These are phyloP conservation scores for Pleodorina starrii DNA, from an alignment of 139 green algal species.

Conservation along the genomic window DNA sequence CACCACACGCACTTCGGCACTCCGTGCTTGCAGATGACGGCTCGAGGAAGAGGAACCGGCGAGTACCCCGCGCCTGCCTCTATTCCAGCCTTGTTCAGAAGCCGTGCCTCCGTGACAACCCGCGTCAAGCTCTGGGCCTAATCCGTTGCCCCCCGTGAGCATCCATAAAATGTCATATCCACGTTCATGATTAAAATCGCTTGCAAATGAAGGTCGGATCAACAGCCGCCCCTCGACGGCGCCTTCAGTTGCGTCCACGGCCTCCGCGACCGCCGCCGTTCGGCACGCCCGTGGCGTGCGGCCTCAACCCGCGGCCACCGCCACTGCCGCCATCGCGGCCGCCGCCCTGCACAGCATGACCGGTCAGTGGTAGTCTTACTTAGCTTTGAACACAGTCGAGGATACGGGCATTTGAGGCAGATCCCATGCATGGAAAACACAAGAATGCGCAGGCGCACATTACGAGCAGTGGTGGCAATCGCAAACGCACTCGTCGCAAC, in stretches of 20 bases:
- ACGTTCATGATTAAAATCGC: too few species aligned
- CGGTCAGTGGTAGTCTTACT: too few species aligned
- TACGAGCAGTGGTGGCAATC: background rate
- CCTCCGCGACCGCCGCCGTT: conserved; percentile 16
- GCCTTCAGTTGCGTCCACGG: conserved; percentile 7
- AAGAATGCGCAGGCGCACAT: too few species aligned
- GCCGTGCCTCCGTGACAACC: too few species aligned
- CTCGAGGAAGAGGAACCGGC: too few species aligned
- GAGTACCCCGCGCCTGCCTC: too few species aligned
- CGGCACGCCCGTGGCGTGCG: conserved; percentile 30
- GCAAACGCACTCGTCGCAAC: too few species aligned
- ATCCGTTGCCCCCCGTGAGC: too few species aligned
- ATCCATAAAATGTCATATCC: background rate
- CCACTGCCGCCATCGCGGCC: conserved; percentile 25
- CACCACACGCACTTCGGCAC: too few species aligned
- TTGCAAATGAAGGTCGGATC: background rate
- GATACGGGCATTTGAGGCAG: background rate
- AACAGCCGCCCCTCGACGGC: background rate
- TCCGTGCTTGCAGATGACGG: too few species aligned
- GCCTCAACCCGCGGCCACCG: conserved; percentile 37
- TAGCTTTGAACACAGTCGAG: background rate
- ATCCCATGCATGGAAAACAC: background rate
- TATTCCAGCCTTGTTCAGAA: too few species aligned
- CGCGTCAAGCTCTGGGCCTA: too few species aligned
- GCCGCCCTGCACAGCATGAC: conserved; percentile 32